Evolutionary conservation across 2,329 filamentous ascomycete genomes (phyloP).

Genomic region (Penicillium sp.): DNA sequence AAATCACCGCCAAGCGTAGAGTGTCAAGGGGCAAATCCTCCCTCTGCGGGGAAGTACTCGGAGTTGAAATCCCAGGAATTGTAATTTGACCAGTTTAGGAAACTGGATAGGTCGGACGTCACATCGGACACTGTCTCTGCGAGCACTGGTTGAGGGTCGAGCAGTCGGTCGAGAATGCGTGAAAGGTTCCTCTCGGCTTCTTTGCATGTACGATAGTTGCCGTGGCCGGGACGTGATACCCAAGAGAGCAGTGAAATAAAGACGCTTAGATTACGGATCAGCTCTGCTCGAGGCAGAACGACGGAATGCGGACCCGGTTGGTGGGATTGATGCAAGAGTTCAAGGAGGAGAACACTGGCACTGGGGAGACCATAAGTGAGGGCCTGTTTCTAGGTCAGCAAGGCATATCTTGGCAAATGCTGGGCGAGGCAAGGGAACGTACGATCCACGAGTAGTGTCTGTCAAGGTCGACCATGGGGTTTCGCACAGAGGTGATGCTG

Average conservation of each 20-base stretch:
- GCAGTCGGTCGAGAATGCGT: slow-evolving; percentile 33
- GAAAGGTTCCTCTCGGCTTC: slow-evolving; percentile 36
- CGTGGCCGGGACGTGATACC: slow-evolving; percentile 32
- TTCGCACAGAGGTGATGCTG: slow-evolving; percentile 26
- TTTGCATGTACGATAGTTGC: slow-evolving; percentile 35
- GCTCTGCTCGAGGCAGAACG: slow-evolving; percentile 28
- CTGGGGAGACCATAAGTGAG: slow-evolving; percentile 33
- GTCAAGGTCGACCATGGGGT: slow-evolving; percentile 28
- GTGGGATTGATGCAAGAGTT: slow-evolving; percentile 33
- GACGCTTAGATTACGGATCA: slow-evolving; percentile 35
- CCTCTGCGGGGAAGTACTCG: slow-evolving; percentile 23
- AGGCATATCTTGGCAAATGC: neutral
- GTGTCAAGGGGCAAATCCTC: slow-evolving; percentile 19
- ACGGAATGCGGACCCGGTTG: slow-evolving; percentile 24
- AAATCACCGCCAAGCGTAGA: neutral
- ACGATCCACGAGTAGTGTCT: slow-evolving; percentile 36
- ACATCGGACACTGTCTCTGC: slow-evolving; percentile 28
- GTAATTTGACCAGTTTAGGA: slow-evolving; percentile 34
- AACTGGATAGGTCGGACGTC: slow-evolving; percentile 29
- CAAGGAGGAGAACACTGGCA: slow-evolving; percentile 32
- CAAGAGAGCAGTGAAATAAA: slow-evolving; percentile 33
- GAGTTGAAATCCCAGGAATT: slow-evolving; percentile 33
- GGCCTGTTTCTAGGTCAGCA: slow-evolving; percentile 17
- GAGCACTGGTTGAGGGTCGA: slow-evolving; percentile 33
- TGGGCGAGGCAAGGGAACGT: slow-evolving; percentile 6